These are phyloP conservation scores for Sequoia sempervirens DNA, from an alignment of 75 land plant genomes.

Conservation along the genomic window DNA sequence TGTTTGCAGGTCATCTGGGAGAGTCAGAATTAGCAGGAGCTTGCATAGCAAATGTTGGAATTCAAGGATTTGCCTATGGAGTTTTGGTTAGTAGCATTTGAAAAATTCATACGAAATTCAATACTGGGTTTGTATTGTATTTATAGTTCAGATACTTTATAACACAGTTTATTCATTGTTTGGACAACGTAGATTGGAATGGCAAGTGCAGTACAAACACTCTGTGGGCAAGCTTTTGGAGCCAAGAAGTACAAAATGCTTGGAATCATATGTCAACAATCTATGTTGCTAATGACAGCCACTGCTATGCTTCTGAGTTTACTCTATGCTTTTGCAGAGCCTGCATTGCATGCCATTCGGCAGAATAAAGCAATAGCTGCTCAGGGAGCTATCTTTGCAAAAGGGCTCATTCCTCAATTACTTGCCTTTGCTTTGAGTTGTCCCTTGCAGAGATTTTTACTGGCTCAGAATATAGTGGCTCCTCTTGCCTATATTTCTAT, in stretches of 20 bases:
- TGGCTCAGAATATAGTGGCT: constrained; percentile 60
- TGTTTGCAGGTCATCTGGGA: constrained; percentile 67
- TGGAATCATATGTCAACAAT: constrained; percentile 58
- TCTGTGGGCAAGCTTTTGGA: constrained; percentile 84
- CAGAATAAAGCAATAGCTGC: constrained; percentile 36
- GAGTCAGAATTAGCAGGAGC: constrained; percentile 55
- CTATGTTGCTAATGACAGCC: constrained; percentile 35
- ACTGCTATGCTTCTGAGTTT: constrained; percentile 32
- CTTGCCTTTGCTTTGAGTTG: constrained; percentile 33
- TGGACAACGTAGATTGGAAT: constrained; percentile 41
- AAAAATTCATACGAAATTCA: neutral
- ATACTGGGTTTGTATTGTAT: neutral
- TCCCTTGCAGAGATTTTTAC: constrained; percentile 55
- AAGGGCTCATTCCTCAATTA: constrained; percentile 40
- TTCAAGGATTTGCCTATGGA: constrained; percentile 50
- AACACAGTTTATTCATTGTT: constrained; percentile 10
- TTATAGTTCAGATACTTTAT: neutral
- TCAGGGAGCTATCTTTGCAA: constrained; percentile 46
- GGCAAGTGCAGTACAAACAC: constrained; percentile 68
- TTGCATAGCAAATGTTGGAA: constrained; percentile 56
- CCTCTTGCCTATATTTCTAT: constrained; percentile 47
- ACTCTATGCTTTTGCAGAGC: constrained; percentile 48
- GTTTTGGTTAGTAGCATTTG: constrained; percentile 26
- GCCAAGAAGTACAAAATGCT: constrained; percentile 46
- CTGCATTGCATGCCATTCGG: constrained; percentile 33